Percentiles rank a stretch among this genome's conserved stretches.
Evolutionary conservation across 371 early-diverging fungal genomes (phyloP).

Genomic region (Mortierella sp.): DNA sequence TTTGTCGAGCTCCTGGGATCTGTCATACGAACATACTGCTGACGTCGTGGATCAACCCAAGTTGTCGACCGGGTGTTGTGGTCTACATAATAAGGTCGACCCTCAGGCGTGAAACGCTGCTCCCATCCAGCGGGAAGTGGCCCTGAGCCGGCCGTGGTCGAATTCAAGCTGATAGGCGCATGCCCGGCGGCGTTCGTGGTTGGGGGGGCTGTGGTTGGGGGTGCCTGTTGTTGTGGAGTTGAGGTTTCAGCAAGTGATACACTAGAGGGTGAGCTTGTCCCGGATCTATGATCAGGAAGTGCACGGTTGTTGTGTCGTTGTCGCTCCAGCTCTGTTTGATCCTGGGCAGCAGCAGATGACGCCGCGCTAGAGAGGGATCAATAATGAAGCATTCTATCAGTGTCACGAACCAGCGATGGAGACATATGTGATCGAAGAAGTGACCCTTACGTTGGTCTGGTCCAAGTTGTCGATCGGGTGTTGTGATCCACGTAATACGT

Average conservation of each 20-base stretch:
- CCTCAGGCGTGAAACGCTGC: conserved; percentile 88
- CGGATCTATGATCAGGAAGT: conserved; percentile 72
- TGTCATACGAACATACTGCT: conserved; percentile 61
- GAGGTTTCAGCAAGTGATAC: conserved; percentile 59
- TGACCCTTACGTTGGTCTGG: conserved; percentile 62
- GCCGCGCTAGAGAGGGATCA: no score
- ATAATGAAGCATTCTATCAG: no score
- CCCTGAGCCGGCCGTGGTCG: conserved; percentile 79
- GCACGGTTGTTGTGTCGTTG: conserved; percentile 82
- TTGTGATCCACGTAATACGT: conserved; percentile 82
- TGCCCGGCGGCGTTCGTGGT: conserved; percentile 46
- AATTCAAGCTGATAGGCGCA: conserved; percentile 59
- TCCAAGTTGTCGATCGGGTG: conserved; percentile 78
- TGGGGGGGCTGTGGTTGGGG: conserved; percentile 13
- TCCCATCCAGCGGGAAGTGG: conserved; percentile 96
- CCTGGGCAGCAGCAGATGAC: no score
- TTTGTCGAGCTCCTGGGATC: conserved; percentile 58
- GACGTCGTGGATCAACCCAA: conserved; percentile 92
- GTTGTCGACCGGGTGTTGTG: conserved; percentile 97
- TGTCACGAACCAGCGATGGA: no score
- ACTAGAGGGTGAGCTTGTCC: conserved; percentile 43
- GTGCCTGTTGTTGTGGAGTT: conserved; percentile 32
- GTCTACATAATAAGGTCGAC: conserved; percentile 96
- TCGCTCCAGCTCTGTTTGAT: conserved; percentile 78
- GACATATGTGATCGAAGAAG: no score